Evolutionary conservation across 257 asterid species (phyloP), one percentile per base, ranked within the genome.

Genomic region (Gentiana dahurica): DNA sequence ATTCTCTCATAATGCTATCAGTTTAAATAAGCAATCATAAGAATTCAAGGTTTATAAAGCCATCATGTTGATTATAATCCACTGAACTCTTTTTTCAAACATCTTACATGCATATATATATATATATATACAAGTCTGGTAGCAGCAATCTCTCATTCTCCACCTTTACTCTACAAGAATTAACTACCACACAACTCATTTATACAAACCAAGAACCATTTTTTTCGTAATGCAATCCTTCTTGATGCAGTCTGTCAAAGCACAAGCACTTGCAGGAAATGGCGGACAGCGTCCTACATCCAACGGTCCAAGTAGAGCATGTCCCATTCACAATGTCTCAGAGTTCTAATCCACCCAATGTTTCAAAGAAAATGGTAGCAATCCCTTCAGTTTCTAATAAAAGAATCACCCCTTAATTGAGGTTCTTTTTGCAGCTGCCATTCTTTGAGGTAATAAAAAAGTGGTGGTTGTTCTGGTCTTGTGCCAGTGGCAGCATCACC

Each of bases 361-460:
- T 24, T 24, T 24, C 24, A 24, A n/a, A n/a, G n/a, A n/a, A n/a
- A n/a, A n/a, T 32, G 45, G 51, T 12, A 2, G 3, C 36, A 39
- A 15, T 41, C 9, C 1, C 46, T 41, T 82, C 78, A 87, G 74
- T 68, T 81, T 45, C 94, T 86, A 75, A 68, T 74, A 63, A 60
- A 88, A 62, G 83, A 53, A 47, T 85, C 74, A 53, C 87, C 90
- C 65, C 80, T 76, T 4, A 65, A 58, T 11, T 80, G 92, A 8
- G 79, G 61, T 38, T 75, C 86, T 3, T 78, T 66, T 53, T 78
- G 88, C 51, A 81, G 56, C 34, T 79, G 81, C 76, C 91, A 73
- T 43, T 89, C 94, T 70, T 85, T 89, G 9, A 83, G 94, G 71
- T 79, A 70, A 55, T 83, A 86, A 71, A 83, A 55, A 35, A 83